phyloP scores from a whole-genome alignment of 441 rosid genomes.

The Flueggea neowawraea region DNA sequence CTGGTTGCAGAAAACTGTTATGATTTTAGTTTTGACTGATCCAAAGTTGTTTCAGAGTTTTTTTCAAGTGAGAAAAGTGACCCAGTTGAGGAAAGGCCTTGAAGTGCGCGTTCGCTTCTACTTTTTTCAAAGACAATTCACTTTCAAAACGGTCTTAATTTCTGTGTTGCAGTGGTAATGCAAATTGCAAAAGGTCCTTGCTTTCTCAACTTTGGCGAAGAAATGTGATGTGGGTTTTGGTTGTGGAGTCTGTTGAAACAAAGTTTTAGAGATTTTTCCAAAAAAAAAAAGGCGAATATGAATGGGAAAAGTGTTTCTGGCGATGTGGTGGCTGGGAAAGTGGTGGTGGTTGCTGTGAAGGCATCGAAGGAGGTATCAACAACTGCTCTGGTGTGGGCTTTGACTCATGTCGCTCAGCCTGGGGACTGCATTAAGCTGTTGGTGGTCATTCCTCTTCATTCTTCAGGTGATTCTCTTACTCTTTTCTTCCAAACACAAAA shows the following conservation, averaged over 20 bases:
- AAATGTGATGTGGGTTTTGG: conserved; percentile 29
- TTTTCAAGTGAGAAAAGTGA: conserved; percentile 5
- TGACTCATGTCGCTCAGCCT: conserved; percentile 97
- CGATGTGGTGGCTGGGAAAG: conserved; percentile 51
- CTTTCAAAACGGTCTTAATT: conserved; percentile 32
- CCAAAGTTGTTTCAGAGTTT: conserved; percentile 19
- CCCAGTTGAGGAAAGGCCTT: conserved; percentile 21
- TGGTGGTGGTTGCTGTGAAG: conserved; percentile 94
- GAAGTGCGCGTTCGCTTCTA: conserved; percentile 35
- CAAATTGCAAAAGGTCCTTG: conserved; percentile 3
- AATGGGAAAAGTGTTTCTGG: conserved; percentile 27
- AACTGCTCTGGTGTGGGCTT: conserved; percentile 87
- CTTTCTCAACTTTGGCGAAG: conserved; percentile 7
- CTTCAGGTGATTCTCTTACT: conserved; percentile 42
- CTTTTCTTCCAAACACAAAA: background rate
- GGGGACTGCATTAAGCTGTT: conserved; percentile 87
- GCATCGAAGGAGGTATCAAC: conserved; percentile 85
- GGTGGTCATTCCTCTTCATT: conserved; percentile 68
- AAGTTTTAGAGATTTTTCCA: background rate
- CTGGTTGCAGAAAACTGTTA: conserved; percentile 11
- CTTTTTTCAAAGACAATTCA: conserved; percentile 19
- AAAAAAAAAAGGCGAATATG: conserved; percentile 21
- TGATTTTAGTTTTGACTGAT: conserved; percentile 15
- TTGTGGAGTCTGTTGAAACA: conserved; percentile 22
- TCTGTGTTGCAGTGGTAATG: conserved; percentile 27